Evolutionary conservation across 345 rosid genomes (phyloP), one percentile per base, ranked within the genome.

Genomic region (Bretschneidera sinensis): DNA sequence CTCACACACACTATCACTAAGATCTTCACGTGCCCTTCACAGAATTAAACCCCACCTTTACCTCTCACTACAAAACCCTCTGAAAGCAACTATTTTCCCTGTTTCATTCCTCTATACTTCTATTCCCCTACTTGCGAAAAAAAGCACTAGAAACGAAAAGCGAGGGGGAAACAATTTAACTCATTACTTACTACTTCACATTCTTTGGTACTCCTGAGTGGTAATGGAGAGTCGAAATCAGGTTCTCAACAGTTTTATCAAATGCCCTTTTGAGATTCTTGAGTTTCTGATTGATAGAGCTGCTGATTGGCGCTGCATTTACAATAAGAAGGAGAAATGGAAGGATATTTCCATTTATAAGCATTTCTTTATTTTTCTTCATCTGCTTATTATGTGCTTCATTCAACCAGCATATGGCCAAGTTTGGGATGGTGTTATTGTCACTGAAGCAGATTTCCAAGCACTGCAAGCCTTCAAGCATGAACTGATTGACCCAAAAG

Each of bases 401-500:
- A 10, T 73, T 54, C 70, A 47, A 33, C 68, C 59, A 19, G 57
- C 62, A 57, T 79, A 82, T 0, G 49, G 82, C 68, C 77, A 74
- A 62, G 69, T 11, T 4, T 83, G 92, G 86, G 96, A 94, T 47
- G 96, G 95, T 21, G 81, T 85, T 6, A 62, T 82, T n/a, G 88
- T 88, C 57, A 86, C 96, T n/a, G 71, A 79, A 69, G 67, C 92
- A 3, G 96, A 94, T 73, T 90, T 75, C 52, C 85, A 81, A 57
- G 74, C 89, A n/a, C 96, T 94, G 19, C 89, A 76, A 73, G 95
- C 90, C 1, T 70, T 94, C 50, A 85, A 79, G 54, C 79, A 74
- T 45, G 95, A 84, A 25, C 71, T 90, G 0, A 68, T 78, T 8
- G 99, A 94, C 50, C 80, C 82, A 17, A 83, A 72, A 66, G 96